A percentile compares a stretch with the other conserved stretches of the same genome.
Evolutionary conservation across 169 alveolate species (phyloP).

Genomic region (Cryptosporidium sp.): DNA sequence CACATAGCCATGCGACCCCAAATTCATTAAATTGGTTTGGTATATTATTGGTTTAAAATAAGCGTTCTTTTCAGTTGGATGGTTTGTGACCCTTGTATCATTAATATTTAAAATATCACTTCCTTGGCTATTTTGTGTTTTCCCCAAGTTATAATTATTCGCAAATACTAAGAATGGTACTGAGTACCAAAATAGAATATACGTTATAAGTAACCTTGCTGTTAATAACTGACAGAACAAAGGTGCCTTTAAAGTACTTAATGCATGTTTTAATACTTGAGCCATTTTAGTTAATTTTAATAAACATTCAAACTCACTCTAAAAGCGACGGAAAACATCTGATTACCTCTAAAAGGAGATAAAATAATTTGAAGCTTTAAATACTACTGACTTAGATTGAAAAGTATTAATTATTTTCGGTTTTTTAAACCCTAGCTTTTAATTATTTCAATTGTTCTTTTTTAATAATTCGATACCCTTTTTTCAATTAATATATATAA

Average conservation of each 20-base stretch:
- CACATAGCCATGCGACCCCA: not conserved
- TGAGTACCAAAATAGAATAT: slow-evolving; percentile 35
- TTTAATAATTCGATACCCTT: too few species aligned
- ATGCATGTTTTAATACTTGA: not conserved
- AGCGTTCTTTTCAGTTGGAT: not conserved
- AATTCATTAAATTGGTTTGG: not conserved
- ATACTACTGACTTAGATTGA: too few species aligned
- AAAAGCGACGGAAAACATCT: not conserved
- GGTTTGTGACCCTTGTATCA: not conserved
- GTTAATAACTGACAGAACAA: slow-evolving; percentile 1
- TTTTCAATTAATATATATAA: too few species aligned
- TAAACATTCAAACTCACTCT: not conserved
- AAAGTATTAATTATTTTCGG: too few species aligned
- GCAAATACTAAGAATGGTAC: slow-evolving; percentile 6
- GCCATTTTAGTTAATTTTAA: not conserved
- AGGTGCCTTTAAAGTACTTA: not conserved
- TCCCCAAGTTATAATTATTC: not conserved
- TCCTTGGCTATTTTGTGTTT: not conserved
- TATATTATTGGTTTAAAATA: not conserved
- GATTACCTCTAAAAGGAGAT: not conserved
- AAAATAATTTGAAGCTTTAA: not conserved
- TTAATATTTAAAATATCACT: not conserved
- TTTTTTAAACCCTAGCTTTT: too few species aligned
- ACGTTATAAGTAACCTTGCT: slow-evolving; percentile 5
- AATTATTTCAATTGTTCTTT: too few species aligned